A percentile compares a stretch with the other conserved stretches of the same genome.
phyloP scores from a whole-genome alignment of 768 basidiomycete genomes.

The Suillus occidentalis region DNA sequence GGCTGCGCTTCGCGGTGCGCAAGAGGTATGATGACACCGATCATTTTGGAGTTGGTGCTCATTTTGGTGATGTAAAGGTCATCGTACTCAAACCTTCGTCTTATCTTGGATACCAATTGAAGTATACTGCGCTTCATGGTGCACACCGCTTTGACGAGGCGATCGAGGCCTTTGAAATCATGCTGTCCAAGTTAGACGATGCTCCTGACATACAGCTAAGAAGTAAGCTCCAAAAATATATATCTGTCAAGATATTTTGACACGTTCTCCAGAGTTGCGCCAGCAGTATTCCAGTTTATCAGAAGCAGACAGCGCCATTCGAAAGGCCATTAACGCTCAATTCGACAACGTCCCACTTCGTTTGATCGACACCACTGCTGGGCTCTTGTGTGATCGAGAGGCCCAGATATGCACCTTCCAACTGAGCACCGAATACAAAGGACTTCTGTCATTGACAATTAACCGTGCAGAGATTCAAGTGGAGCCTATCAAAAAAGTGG shows the following conservation, averaged over 20 bases:
- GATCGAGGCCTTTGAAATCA: background rate
- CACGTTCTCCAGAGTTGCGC: background rate
- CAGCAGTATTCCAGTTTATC: background rate
- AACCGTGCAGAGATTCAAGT: background rate
- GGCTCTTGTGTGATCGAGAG: background rate
- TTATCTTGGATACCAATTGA: background rate
- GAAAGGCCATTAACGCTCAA: background rate
- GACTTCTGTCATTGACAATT: background rate
- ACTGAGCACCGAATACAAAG: background rate
- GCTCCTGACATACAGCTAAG: background rate
- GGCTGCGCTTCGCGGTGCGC: too few species aligned
- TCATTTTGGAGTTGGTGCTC: too few species aligned
- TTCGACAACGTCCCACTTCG: background rate
- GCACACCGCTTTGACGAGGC: background rate
- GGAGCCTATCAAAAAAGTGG: background rate
- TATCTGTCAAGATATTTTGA: background rate
- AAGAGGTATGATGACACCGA: too few species aligned
- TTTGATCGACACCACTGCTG: background rate
- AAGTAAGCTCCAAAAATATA: background rate
- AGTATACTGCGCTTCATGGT: background rate
- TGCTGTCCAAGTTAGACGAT: background rate
- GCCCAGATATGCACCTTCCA: background rate
- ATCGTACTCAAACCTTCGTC: background rate
- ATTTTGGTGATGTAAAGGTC: background rate
- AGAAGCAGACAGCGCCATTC: background rate